Percentiles rank a stretch among this genome's conserved stretches.
Conservation (phyloP, 1,284 basidiomycete genomes). For the Ganoderma multipileum region DNA sequence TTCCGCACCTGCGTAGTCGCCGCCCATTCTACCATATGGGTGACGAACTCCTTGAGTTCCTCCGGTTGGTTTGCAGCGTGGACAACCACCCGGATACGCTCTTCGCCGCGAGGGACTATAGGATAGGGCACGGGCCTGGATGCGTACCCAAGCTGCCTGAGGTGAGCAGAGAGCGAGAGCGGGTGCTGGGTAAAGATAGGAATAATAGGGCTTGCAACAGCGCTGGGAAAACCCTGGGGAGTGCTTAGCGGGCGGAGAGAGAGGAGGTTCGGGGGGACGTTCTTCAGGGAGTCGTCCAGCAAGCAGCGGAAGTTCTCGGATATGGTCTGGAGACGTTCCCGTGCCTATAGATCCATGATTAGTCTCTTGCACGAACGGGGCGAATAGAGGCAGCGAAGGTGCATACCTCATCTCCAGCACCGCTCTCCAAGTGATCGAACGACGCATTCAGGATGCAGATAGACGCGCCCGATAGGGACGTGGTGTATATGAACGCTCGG, state of each 20-base stretch:
- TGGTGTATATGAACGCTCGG: constrained; percentile 87
- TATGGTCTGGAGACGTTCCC: constrained; percentile 13
- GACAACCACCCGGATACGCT: constrained; percentile 85
- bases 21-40: constrained; percentile 43
- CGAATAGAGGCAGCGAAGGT: background rate
- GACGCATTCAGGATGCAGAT: constrained; percentile 42
- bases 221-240: constrained; percentile 19
- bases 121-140: constrained; percentile 81
- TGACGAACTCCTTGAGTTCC: constrained; percentile 55
- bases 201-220: constrained; percentile 67
- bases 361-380: background rate
- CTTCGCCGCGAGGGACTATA: too few relatives aligned
- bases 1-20: constrained; percentile 12
- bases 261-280: constrained; percentile 22
- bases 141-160: constrained; percentile 63
- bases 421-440: constrained; percentile 24
- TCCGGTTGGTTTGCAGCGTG: constrained; percentile 73
- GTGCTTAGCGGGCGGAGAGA: constrained; percentile 12
- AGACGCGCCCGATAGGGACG: constrained; percentile 74
- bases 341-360: background rate
- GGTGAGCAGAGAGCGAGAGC: constrained; percentile 66
- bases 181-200: constrained; percentile 81
- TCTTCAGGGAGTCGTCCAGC: constrained; percentile 15
- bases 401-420: constrained; percentile 21
- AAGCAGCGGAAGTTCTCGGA: constrained; percentile 18